phyloP scores from a whole-genome alignment of 164 flowering plant genomes.

The Akebia trifoliata region DNA sequence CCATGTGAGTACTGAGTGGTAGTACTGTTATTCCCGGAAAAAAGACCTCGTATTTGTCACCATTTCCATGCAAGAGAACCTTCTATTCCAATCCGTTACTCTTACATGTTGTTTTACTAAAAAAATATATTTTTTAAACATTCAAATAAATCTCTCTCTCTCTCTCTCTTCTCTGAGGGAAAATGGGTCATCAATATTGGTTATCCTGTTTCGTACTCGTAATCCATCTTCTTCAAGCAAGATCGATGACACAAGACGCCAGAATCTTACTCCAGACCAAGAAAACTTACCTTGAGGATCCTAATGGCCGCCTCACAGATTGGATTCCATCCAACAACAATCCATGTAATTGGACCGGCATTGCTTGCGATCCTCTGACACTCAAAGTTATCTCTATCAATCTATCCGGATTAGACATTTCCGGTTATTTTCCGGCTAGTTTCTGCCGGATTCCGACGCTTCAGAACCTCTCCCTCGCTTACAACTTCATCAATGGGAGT shows the following conservation, averaged over 20 bases:
- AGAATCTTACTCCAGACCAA: constrained; percentile 13
- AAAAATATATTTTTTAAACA: no score
- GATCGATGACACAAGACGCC: constrained; percentile 1
- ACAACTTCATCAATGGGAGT: constrained; percentile 34
- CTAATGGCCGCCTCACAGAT: constrained; percentile 1
- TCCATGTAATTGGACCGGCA: constrained; percentile 73
- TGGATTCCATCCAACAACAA: constrained; percentile 8
- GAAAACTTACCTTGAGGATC: constrained; percentile 1
- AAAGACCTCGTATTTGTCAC: no score
- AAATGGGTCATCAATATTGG: background rate
- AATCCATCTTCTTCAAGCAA: background rate
- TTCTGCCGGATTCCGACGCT: constrained; percentile 58
- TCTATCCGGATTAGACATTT: constrained; percentile 25
- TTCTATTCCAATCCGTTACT: no score
- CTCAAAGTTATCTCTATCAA: constrained; percentile 30
- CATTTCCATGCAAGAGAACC: no score
- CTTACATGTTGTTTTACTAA: no score
- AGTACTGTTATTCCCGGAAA: no score
- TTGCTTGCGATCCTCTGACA: constrained; percentile 33
- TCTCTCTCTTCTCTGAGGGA: background rate
- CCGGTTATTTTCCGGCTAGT: constrained; percentile 48
- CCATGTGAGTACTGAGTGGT: no score
- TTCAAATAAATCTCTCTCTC: no score
- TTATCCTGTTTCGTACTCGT: background rate
- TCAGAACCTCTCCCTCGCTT: constrained; percentile 34